A percentile compares a stretch with the other conserved stretches of the same genome.
phyloP scores from a whole-genome alignment of 305 asterid genomes.

The Lippia alba region DNA sequence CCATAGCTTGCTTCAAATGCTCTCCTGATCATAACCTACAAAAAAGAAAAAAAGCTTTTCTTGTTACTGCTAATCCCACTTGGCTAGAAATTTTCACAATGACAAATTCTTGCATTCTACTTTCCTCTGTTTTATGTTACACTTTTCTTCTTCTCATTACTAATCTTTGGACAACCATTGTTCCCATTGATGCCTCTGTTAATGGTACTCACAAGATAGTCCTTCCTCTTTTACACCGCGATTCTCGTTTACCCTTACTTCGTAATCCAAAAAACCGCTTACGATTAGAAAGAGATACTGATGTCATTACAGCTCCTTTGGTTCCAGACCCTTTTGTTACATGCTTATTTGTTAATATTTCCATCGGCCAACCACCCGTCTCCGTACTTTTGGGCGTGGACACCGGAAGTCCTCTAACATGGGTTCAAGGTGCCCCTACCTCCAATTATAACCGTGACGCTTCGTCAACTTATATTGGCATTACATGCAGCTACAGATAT shows the following conservation, averaged over 20 bases:
- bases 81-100: neutral
- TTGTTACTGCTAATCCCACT: neutral
- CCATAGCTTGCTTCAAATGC: neutral
- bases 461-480: slow-evolving; percentile 29
- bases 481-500: slow-evolving; percentile 10
- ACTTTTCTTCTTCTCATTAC: slow-evolving; percentile 17
- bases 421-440: slow-evolving; percentile 27
- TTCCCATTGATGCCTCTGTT: neutral
- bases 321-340: neutral
- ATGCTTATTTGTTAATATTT: slow-evolving; percentile 32
- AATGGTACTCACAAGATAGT: slow-evolving; percentile 7
- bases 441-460: slow-evolving; percentile 15
- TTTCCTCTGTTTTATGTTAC: neutral
- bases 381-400: slow-evolving; percentile 38
- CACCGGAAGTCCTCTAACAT: slow-evolving; percentile 37
- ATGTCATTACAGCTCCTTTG: slow-evolving; percentile 24
- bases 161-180: neutral
- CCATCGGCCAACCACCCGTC: slow-evolving; percentile 41
- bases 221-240: slow-evolving; percentile 33
- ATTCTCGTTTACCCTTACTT: slow-evolving; percentile 6
- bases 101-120: slow-evolving; percentile 11
- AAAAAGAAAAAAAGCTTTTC: no score
- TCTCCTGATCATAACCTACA: neutral
- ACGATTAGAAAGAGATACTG: neutral
- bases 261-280: neutral